A percentile compares a stretch with the other conserved stretches of the same genome.
phyloP scores from a whole-genome alignment of 768 basidiomycete genomes.

The Mycena indigotica region DNA sequence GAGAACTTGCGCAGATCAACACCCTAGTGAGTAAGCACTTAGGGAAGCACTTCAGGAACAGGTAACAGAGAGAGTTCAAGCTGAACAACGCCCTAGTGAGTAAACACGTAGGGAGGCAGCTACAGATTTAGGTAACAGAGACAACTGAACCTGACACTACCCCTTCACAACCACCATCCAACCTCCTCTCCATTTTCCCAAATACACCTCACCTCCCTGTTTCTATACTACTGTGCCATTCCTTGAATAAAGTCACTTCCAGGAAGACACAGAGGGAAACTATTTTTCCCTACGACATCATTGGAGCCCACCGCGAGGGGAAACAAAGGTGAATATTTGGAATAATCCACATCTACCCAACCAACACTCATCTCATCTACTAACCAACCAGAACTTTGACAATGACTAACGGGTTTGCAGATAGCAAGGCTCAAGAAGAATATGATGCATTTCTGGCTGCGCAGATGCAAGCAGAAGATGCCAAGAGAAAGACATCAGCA shows the following conservation, averaged over 20 bases:
- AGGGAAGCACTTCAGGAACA: neutral
- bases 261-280: neutral
- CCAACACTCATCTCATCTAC: neutral
- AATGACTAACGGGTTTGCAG: neutral
- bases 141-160: neutral
- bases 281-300: neutral
- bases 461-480: neutral
- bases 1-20: neutral
- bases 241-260: neutral
- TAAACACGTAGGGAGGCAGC: no score
- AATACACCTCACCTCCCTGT: neutral
- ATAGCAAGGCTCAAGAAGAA: neutral
- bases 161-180: neutral
- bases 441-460: neutral
- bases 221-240: neutral
- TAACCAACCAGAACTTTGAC: neutral
- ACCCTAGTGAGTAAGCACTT: neutral
- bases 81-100: no score
- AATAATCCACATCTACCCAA: neutral
- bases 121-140: no score
- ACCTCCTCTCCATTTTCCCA: neutral
- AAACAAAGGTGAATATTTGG: conserved; percentile 1
- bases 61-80: neutral
- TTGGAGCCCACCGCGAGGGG: conserved; percentile 6
- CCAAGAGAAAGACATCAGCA: neutral